Evolutionary conservation across 2,329 filamentous ascomycete genomes (phyloP).

Genomic region (Diaporthe eres): DNA sequence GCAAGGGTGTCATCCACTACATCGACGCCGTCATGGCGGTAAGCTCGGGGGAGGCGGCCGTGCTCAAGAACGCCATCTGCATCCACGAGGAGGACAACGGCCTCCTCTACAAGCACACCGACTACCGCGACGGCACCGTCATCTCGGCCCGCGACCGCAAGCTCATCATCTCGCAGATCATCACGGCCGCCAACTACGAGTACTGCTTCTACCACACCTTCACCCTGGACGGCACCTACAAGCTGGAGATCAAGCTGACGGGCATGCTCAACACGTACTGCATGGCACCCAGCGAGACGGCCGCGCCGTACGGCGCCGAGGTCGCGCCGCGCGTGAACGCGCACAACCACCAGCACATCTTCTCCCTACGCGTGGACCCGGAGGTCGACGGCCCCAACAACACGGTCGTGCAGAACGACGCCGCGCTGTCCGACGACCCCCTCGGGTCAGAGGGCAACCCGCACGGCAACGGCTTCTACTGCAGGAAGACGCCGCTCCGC

Average conservation of each 20-base stretch:
- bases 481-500: conserved; percentile 83
- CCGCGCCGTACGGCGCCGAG: conserved; percentile 89
- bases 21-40: conserved; percentile 90
- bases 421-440: conserved; percentile 76
- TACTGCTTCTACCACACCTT: conserved; percentile 88
- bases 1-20: conserved; percentile 92
- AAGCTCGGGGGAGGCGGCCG: conserved; percentile 78
- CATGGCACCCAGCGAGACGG: conserved; percentile 85
- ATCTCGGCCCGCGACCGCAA: conserved; percentile 90
- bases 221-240: conserved; percentile 91
- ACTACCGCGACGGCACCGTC: conserved; percentile 90
- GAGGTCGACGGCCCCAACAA: conserved; percentile 90
- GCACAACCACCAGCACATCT: conserved; percentile 96
- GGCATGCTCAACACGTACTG: conserved; percentile 94
- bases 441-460: conserved; percentile 87
- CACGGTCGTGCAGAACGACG: conserved; percentile 87
- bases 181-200: conserved; percentile 97
- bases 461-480: conserved; percentile 92
- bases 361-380: conserved; percentile 89
- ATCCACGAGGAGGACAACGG: conserved; percentile 95
- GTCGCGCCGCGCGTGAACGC: conserved; percentile 93
- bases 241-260: conserved; percentile 91
- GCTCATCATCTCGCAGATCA: conserved; percentile 90
- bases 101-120: conserved; percentile 95
- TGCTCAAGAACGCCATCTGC: conserved; percentile 94